These are phyloP conservation scores for Volvox reticuliferus DNA, from an alignment of 139 green algal species.

Conservation along the genomic window DNA sequence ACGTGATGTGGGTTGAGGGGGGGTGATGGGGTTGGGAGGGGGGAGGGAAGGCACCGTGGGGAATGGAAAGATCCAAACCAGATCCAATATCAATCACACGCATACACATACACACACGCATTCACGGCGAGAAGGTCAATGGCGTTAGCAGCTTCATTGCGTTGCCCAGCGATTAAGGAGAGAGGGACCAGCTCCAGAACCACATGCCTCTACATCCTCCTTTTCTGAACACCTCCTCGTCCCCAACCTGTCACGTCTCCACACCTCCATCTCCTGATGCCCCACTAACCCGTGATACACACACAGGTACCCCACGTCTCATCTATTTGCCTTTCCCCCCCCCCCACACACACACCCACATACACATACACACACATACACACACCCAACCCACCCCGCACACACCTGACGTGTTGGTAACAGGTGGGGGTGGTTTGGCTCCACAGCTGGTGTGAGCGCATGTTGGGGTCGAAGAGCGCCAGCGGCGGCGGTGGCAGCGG, in stretches of 20 bases:
- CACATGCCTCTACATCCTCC: no score
- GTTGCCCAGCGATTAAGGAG: no score
- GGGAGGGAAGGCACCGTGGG: no score
- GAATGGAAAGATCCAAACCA: background rate
- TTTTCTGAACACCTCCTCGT: no score
- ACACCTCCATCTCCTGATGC: no score
- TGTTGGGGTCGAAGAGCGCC: conserved; percentile 15
- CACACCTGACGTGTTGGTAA: background rate
- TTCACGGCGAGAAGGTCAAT: no score
- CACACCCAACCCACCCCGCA: background rate
- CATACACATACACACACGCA: no score
- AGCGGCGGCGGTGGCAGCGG: background rate
- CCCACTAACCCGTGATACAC: no score
- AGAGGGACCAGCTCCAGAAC: no score
- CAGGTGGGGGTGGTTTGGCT: conserved; percentile 62
- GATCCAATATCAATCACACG: no score
- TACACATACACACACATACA: background rate
- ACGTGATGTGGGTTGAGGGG: conserved; percentile 31
- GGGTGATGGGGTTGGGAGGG: background rate
- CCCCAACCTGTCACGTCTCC: background rate
- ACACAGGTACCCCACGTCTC: no score
- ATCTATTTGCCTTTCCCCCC: background rate
- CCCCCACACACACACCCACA: background rate
- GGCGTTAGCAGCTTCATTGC: no score
- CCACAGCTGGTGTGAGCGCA: conserved; percentile 30